These are phyloP conservation scores for Fusarium acutatum DNA, from an alignment of 2,329 filamentous ascomycete genomes.

Conservation along the genomic window DNA sequence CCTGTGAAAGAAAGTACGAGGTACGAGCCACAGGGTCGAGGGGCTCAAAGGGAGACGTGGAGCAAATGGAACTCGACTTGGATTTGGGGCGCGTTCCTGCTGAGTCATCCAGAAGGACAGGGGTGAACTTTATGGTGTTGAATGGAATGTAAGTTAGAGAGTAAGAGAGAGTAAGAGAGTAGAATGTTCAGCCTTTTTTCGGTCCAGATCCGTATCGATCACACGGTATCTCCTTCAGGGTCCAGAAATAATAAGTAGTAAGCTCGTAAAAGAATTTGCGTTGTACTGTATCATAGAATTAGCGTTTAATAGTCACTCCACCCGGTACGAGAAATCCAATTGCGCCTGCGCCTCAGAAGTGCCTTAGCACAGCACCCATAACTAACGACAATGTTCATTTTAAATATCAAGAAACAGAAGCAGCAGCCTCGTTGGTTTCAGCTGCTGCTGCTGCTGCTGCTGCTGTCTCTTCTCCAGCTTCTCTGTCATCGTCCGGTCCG, in stretches of 20 bases:
- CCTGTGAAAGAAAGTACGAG: slow-evolving; percentile 1
- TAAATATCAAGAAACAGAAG: slow-evolving; percentile 10
- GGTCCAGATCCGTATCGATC: slow-evolving; percentile 6
- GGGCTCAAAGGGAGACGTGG: slow-evolving; percentile 35
- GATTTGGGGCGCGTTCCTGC: slow-evolving; percentile 5
- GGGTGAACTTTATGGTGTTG: slow-evolving; percentile 2
- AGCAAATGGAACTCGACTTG: slow-evolving; percentile 11
- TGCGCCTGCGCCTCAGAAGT: neutral
- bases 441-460: neutral
- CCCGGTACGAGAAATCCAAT: neutral
- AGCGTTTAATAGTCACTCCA: neutral
- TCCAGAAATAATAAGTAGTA: slow-evolving; percentile 6
- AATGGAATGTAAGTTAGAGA: neutral
- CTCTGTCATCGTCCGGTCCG: slow-evolving; percentile 38
- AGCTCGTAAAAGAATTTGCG: slow-evolving; percentile 19
- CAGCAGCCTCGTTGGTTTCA: slow-evolving; percentile 16
- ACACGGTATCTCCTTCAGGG: slow-evolving; percentile 5
- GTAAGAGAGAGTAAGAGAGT: neutral
- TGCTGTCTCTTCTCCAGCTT: slow-evolving; percentile 27
- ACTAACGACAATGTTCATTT: neutral
- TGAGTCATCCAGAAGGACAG: slow-evolving; percentile 23
- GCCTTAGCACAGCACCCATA: neutral
- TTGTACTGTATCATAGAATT: slow-evolving; percentile 13
- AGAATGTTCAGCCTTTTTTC: slow-evolving; percentile 5
- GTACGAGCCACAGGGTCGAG: slow-evolving; percentile 27